These are phyloP conservation scores for Stephanodiscus minutulus DNA, from an alignment of 108 stramenopile genomes.

Conservation along the genomic window DNA sequence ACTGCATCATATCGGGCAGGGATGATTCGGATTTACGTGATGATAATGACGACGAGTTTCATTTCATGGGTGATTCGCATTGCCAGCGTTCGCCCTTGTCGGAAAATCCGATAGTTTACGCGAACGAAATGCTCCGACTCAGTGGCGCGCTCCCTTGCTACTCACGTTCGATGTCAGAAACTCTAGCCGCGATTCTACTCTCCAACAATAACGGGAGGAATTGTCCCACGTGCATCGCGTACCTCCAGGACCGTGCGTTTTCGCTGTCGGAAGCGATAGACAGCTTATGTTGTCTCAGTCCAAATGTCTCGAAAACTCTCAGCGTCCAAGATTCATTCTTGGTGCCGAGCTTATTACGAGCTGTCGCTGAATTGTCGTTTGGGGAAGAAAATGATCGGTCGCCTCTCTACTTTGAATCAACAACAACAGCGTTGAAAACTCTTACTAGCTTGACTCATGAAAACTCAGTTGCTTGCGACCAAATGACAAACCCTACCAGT, in stretches of 20 bases:
- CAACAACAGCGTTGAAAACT: conserved; percentile 56
- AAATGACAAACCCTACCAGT: conserved; percentile 31
- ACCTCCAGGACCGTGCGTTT: conserved; percentile 52
- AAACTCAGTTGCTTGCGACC: conserved; percentile 64
- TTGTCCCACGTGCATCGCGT: conserved; percentile 46
- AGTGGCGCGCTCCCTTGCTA: conserved; percentile 63
- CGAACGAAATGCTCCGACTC: conserved; percentile 64
- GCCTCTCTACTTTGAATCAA: conserved; percentile 26
- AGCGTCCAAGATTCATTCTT: conserved; percentile 24
- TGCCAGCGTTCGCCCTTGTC: conserved; percentile 11
- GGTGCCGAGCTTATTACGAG: conserved; percentile 43
- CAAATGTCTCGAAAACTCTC: conserved; percentile 48
- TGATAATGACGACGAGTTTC: conserved; percentile 28
- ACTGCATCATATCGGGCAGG: conserved; percentile 66
- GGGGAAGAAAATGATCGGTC: conserved; percentile 10
- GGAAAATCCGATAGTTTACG: conserved; percentile 64
- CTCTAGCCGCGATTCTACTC: conserved; percentile 43
- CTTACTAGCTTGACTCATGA: conserved; percentile 83
- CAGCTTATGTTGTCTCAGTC: conserved; percentile 67
- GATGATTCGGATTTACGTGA: conserved; percentile 42
- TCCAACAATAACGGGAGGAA: background rate
- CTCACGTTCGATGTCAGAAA: conserved; percentile 58
- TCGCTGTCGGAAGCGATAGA: conserved; percentile 69
- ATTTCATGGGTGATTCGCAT: conserved; percentile 3
- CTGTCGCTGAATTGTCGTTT: conserved; percentile 41